Evolutionary conservation across 495 filamentous ascomycete genomes (phyloP).

Genomic region (Podospora pseudopauciseta): DNA sequence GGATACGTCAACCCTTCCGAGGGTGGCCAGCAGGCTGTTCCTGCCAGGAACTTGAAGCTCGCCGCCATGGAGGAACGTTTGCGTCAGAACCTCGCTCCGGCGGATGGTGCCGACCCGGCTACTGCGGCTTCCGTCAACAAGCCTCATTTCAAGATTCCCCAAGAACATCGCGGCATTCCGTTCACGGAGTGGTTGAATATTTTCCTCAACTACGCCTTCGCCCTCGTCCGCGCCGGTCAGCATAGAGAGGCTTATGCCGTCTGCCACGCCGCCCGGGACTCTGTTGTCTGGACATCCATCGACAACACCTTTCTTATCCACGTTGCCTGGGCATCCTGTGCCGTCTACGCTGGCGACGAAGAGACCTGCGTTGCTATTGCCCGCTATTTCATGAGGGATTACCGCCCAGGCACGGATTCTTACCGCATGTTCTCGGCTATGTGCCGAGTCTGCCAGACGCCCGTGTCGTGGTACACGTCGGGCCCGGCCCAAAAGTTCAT

Average conservation of each 20-base stretch:
- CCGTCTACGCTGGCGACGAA: slow-evolving; percentile 73
- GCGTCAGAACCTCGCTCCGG: slow-evolving; percentile 45
- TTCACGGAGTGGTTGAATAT: slow-evolving; percentile 85
- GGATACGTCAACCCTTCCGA: slow-evolving; percentile 55
- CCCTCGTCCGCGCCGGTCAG: slow-evolving; percentile 56
- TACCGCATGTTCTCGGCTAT: slow-evolving; percentile 76
- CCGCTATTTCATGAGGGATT: slow-evolving; percentile 83
- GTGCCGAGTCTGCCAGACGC: slow-evolving; percentile 59
- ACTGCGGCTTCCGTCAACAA: slow-evolving; percentile 31
- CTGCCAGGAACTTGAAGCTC: slow-evolving; percentile 55
- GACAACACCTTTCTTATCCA: slow-evolving; percentile 68
- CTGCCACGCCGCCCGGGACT: slow-evolving; percentile 67
- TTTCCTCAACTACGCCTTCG: slow-evolving; percentile 81
- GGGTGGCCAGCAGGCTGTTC: slow-evolving; percentile 44
- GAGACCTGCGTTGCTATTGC: slow-evolving; percentile 63
- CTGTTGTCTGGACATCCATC: slow-evolving; percentile 73
- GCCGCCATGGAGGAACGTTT: slow-evolving; percentile 67
- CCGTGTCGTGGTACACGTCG: slow-evolving; percentile 56
- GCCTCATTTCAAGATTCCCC: slow-evolving; percentile 32
- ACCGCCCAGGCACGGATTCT: slow-evolving; percentile 77
- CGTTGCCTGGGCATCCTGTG: slow-evolving; percentile 80
- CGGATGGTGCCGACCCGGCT: slow-evolving; percentile 24
- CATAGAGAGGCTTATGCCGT: slow-evolving; percentile 69
- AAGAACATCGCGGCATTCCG: slow-evolving; percentile 69
- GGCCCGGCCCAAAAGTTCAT: slow-evolving; percentile 78